Base-by-base conservation (phyloP, 2,329 filamentous ascomycete genomes). In the Seiridium unicorne region DNA sequence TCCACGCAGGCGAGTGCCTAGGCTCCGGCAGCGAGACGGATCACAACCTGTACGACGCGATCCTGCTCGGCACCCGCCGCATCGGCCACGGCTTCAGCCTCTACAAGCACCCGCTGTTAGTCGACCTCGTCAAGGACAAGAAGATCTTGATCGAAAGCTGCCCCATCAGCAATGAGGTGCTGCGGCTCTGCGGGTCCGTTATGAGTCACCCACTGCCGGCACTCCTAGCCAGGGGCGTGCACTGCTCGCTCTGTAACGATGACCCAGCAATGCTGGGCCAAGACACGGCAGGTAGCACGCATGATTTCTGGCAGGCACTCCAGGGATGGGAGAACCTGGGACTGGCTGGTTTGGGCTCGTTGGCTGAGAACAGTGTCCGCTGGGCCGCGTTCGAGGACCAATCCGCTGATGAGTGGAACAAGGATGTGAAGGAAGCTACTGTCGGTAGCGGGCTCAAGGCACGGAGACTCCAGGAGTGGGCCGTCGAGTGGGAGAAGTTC, bases 241-340 rank as follows among this genome's bases (percentile, higher is more conserved):
- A 91, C 4, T 94, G 93, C 68, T 87, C 89, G 9, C 84, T 99
- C 8, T 92, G 89, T 77, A 97, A 97, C 70, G 94, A 97, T 71
- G 93, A 97, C 71, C 93, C 93, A 1, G 91, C 90, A 1, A 92
- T 97, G 69, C 81, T 97, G 5, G 93, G 93, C 7, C 91, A 96
- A 69, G 91, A 91, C 60, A 86, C 84, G 5, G 89, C 88, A 34
- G 92, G 92, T 44, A 88, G 95, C 83, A 94, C 90, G 1, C 91
- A 96, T 74, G 93, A 97, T 76, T 97, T 96, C 75, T 97, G 92
- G 92, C 92, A 96, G 74, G 90, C 91, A 1, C 78, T 97, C 26
- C 93, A 97, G 74, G 93, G 91, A 0, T 95, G 93, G 86, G 89
- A 96, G 61, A 97, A 96, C 70, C 84, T 97, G 11, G 95, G 93